phyloP scores from a whole-genome alignment of 140 eudicot species.

The Cichorium intybus region DNA sequence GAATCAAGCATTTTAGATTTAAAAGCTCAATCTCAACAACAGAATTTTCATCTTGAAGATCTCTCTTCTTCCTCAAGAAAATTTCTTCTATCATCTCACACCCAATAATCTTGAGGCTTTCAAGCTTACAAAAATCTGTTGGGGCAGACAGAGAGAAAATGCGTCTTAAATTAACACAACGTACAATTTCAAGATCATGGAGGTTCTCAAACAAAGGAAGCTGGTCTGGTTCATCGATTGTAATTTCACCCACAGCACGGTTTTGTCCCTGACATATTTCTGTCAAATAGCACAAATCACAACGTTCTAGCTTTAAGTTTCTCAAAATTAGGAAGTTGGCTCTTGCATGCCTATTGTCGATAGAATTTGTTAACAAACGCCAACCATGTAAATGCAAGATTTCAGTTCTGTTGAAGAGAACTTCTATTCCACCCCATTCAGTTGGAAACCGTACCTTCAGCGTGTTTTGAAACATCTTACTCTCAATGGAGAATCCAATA shows the following conservation, averaged over 20 bases:
- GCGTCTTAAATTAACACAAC: constrained; percentile 15
- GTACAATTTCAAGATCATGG: constrained; percentile 20
- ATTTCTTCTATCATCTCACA: constrained; percentile 24
- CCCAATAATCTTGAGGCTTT: constrained; percentile 21
- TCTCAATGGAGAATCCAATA: constrained; percentile 19
- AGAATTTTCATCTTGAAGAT: constrained; percentile 10
- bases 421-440: constrained; percentile 8
- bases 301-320: constrained; percentile 23
- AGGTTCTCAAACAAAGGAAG: constrained; percentile 21
- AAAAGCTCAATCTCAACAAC: constrained; percentile 15
- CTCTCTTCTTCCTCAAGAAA: constrained; percentile 7
- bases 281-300: constrained; percentile 8
- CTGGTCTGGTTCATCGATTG: constrained; percentile 2
- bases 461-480: constrained; percentile 16
- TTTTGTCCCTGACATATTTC: constrained; percentile 1
- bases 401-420: constrained; percentile 18
- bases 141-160: constrained; percentile 17
- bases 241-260: constrained; percentile 1
- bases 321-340: constrained; percentile 1
- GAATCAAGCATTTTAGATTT: constrained; percentile 21
- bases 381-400: constrained; percentile 34
- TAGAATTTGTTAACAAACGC: constrained; percentile 9
- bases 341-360: neutral
- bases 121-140: constrained; percentile 22
- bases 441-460: constrained; percentile 16